Evolutionary conservation across 1,284 basidiomycete species (phyloP), one percentile per base, ranked within the genome.

Genomic region (Peniophora sp.): DNA sequence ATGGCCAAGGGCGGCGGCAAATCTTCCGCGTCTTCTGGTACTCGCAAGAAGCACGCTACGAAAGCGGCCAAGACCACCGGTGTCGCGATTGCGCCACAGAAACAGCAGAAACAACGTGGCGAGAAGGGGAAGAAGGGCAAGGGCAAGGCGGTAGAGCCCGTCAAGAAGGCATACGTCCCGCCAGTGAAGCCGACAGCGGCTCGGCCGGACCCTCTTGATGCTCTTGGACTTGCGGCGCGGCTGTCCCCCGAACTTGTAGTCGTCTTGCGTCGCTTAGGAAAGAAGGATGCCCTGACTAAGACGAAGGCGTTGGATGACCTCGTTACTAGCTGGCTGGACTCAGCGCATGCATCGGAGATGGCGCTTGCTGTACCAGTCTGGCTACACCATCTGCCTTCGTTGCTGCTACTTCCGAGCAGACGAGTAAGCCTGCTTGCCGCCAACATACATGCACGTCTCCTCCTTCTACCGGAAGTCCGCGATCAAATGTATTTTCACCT

Each of bases 231-330:
- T 9, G 87, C 81, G 11, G 77, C 83, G 61, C 71, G 71, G n/a
- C 69, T 95, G 11, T 85, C 89, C 0, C 79, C 93, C 0, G 92
- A 95, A 46, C 74, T 98, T 17, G 77, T 96, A 14, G 81, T 99
- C 20, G 78, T 93, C 1, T 74, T 98, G 47, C 72, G 92, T 48
- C 81, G 83, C 50, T 73, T 98, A 44, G 83, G 81, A 27, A 99
- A 99, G 78, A 97, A 97, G 72, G 94, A 97, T 56, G 79, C 81
- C 17, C 79, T 92, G 41, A 98, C 96, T 1, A 87, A 93, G 63
- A 72, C 79, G 16, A 85, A 89, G 58, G 94, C 92, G 0, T 69
- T 98, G 53, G 96, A 98, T 62, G 93, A 95, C 52, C 67, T 99
- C 22, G 75, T 79, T 54, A 65, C 76, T 9, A 73, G 66, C 1